Conservation (phyloP, 139 green algal genomes). For the Micromonas pusilla region DNA sequence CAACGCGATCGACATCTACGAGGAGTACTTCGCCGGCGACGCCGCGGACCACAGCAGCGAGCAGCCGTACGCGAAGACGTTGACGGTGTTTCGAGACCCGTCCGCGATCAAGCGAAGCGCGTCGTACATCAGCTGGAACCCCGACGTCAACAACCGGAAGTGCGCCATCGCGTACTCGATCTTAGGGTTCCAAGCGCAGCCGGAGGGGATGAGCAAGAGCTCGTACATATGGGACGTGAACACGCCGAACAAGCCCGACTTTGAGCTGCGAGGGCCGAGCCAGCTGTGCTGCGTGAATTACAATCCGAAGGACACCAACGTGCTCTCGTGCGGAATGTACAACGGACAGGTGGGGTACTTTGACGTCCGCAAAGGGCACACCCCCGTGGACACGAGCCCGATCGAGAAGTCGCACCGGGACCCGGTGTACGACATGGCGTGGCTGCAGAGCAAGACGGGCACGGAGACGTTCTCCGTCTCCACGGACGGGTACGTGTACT, state of each 20-base stretch:
- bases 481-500: conserved; percentile 71
- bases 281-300: conserved; percentile 74
- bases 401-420: conserved; percentile 60
- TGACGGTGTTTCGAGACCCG: conserved; percentile 78
- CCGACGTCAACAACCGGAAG: conserved; percentile 61
- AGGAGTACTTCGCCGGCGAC: conserved; percentile 76
- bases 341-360: conserved; percentile 84
- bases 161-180: conserved; percentile 67
- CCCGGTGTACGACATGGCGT: conserved; percentile 76
- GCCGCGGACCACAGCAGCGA: conserved; percentile 56
- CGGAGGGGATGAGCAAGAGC: conserved; percentile 52
- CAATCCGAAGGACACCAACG: conserved; percentile 73
- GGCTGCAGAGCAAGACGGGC: conserved; percentile 87
- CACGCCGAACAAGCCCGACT: conserved; percentile 78
- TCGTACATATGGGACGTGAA: conserved; percentile 82
- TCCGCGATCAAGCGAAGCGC: conserved; percentile 47
- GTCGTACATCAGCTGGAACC: conserved; percentile 47
- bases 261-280: conserved; percentile 56
- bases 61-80: conserved; percentile 57
- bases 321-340: conserved; percentile 74
- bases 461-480: conserved; percentile 73
- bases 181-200: conserved; percentile 78
- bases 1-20: conserved; percentile 93
- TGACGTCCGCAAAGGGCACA: conserved; percentile 70
- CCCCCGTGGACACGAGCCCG: conserved; percentile 59